Percentiles rank a stretch among this genome's conserved stretches.
Evolutionary conservation across 2,329 filamentous ascomycete species (phyloP).

Genomic region (Hymenotorrendiella dingleyae): DNA sequence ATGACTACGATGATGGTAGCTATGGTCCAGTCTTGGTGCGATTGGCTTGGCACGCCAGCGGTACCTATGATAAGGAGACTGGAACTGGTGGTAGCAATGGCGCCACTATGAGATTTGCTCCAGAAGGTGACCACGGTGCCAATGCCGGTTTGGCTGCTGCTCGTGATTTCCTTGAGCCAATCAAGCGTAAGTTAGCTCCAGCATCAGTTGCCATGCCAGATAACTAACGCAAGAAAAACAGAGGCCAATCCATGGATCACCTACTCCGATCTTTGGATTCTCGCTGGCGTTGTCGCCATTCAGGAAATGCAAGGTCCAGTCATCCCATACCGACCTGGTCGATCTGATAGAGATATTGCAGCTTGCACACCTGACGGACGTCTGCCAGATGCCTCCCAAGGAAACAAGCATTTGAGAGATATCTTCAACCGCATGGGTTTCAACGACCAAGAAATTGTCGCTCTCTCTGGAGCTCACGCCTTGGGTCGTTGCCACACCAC

Average conservation of each 20-base stretch:
- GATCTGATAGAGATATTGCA: slow-evolving; percentile 68
- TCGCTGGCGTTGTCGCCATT: slow-evolving; percentile 76
- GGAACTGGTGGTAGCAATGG: slow-evolving; percentile 91
- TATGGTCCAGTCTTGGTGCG: slow-evolving; percentile 88
- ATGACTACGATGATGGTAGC: slow-evolving; percentile 94
- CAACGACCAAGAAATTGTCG: slow-evolving; percentile 94
- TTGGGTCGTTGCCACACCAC: slow-evolving; percentile 85
- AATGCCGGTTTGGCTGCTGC: slow-evolving; percentile 85
- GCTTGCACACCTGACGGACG: slow-evolving; percentile 94
- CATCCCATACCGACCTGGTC: slow-evolving; percentile 85
- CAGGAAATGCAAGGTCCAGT: slow-evolving; percentile 91
- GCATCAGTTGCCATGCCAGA: neutral
- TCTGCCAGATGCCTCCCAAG: slow-evolving; percentile 75
- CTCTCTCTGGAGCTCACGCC: slow-evolving; percentile 77
- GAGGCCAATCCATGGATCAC: slow-evolving; percentile 89
- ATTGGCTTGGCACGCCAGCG: slow-evolving; percentile 89
- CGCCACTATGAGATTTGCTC: slow-evolving; percentile 91
- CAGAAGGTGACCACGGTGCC: slow-evolving; percentile 84
- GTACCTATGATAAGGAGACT: slow-evolving; percentile 85
- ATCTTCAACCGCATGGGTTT: slow-evolving; percentile 98
- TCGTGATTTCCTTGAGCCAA: slow-evolving; percentile 86
- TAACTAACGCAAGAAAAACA: slow-evolving; percentile 31
- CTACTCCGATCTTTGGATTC: slow-evolving; percentile 96
- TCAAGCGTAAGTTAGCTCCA: slow-evolving; percentile 60
- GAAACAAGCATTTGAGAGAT: slow-evolving; percentile 72